Percentiles rank a stretch among this genome's conserved stretches.
Evolutionary conservation across 345 rosid genomes (phyloP).

Genomic region (Geranium rotundifolium): DNA sequence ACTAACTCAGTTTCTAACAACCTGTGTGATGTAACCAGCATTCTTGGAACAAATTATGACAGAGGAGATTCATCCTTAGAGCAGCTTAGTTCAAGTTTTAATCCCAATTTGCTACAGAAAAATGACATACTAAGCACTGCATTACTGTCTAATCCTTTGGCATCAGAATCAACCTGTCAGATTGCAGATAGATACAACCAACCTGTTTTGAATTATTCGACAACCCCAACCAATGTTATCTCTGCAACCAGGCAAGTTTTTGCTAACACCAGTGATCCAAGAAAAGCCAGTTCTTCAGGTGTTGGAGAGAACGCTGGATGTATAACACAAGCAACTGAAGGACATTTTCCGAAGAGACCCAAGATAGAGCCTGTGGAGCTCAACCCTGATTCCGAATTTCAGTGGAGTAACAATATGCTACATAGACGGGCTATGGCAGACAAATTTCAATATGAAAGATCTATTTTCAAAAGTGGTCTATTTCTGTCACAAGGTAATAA

Average conservation of each 20-base stretch:
- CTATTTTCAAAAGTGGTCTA: not conserved
- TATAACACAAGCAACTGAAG: constrained; percentile 8
- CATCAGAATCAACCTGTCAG: not conserved
- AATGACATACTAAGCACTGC: not conserved
- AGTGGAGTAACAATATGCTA: not conserved
- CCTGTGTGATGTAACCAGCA: not conserved
- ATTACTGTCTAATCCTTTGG: constrained; percentile 7
- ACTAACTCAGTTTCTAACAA: constrained; percentile 1
- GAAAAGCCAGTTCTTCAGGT: constrained; percentile 5
- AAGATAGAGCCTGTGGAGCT: constrained; percentile 14
- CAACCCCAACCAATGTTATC: not conserved
- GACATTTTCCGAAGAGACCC: constrained; percentile 12
- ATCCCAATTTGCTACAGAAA: constrained; percentile 1
- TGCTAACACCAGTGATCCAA: not conserved
- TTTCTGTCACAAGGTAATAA: not conserved
- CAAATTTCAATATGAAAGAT: constrained; percentile 1
- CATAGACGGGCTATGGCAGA: constrained; percentile 1
- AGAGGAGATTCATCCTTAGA: not conserved
- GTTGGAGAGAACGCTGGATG: not conserved
- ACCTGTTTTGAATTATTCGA: constrained; percentile 1
- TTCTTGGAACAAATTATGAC: not conserved
- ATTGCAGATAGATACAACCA: not conserved
- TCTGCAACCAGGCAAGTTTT: constrained; percentile 1
- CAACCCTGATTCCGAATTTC: constrained; percentile 1
- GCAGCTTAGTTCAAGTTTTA: constrained; percentile 2